These are phyloP conservation scores for Ensete glaucum DNA, from an alignment of 176 grass and related monocot genomes.

Conservation along the genomic window DNA sequence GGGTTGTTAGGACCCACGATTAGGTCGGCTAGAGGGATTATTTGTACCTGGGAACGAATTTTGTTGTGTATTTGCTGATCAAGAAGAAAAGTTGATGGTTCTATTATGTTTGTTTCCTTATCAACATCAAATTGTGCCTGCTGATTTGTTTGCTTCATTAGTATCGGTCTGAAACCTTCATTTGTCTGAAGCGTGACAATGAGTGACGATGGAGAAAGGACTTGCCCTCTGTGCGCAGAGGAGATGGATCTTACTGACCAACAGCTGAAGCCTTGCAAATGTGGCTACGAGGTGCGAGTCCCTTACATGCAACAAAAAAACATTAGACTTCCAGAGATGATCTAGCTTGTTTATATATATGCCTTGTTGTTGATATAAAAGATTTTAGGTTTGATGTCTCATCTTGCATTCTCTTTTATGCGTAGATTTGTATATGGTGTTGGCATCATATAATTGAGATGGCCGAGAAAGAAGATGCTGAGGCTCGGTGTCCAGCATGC, in stretches of 20 bases:
- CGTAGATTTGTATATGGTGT: constrained; percentile 96
- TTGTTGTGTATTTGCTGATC: neutral
- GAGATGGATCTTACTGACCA: constrained; percentile 98
- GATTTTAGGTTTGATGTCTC: constrained; percentile 41
- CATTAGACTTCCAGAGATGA: neutral
- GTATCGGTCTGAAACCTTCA: neutral
- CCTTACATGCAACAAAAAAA: neutral
- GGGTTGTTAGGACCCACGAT: too few relatives aligned
- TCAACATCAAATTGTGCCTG: neutral
- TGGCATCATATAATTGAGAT: constrained; percentile 99
- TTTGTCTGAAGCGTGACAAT: constrained; percentile 48
- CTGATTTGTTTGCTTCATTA: neutral
- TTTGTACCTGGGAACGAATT: neutral
- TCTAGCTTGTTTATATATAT: neutral
- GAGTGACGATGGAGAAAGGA: constrained; percentile 92
- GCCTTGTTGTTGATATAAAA: neutral
- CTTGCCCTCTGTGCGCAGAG: constrained; percentile 92
- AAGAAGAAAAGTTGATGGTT: too few relatives aligned
- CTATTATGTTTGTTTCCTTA: too few relatives aligned
- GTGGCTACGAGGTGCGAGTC: constrained; percentile 65
- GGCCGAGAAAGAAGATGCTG: constrained; percentile 91
- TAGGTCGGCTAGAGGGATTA: too few relatives aligned
- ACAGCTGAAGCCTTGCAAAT: constrained; percentile 94
- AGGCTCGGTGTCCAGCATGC: constrained; percentile 89
- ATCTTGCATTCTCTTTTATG: neutral